Evolutionary conservation across 331 rosid species (phyloP).

Genomic region (Ulmus americana): DNA sequence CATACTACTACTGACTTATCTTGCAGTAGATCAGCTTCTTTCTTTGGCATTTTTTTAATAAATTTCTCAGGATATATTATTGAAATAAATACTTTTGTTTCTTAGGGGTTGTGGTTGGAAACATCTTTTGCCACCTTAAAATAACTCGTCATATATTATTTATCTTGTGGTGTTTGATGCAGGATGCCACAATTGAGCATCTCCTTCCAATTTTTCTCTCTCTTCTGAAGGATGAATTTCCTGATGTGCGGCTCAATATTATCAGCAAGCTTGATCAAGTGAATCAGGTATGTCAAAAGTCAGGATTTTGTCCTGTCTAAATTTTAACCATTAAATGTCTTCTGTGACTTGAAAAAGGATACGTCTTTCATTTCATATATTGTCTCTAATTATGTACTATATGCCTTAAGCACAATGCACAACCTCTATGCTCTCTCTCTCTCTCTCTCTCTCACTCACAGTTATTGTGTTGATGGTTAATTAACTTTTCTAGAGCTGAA

Average conservation of each 20-base stretch:
- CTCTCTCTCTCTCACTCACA: too few relatives aligned
- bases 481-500: constrained; percentile 5
- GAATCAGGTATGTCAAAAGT: constrained; percentile 59
- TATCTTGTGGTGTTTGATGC: constrained; percentile 25
- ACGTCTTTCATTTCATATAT: not conserved
- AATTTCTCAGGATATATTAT: too few relatives aligned
- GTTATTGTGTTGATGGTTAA: not conserved
- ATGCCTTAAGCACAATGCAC: constrained; percentile 2
- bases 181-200: constrained; percentile 96
- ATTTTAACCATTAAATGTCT: not conserved
- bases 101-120: too few relatives aligned
- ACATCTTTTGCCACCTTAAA: too few relatives aligned
- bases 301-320: constrained; percentile 4
- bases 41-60: too few relatives aligned
- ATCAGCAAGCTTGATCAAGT: constrained; percentile 99
- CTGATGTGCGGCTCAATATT: constrained; percentile 92
- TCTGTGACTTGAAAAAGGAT: not conserved
- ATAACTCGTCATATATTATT: too few relatives aligned
- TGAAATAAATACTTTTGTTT: too few relatives aligned
- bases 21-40: too few relatives aligned
- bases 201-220: constrained; percentile 97
- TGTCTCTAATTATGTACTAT: not conserved
- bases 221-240: constrained; percentile 92
- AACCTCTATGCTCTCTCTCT: not conserved
- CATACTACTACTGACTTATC: too few relatives aligned